Evolutionary conservation across 306 rosid genomes (phyloP).

Genomic region (Cucurbita ficifolia): DNA sequence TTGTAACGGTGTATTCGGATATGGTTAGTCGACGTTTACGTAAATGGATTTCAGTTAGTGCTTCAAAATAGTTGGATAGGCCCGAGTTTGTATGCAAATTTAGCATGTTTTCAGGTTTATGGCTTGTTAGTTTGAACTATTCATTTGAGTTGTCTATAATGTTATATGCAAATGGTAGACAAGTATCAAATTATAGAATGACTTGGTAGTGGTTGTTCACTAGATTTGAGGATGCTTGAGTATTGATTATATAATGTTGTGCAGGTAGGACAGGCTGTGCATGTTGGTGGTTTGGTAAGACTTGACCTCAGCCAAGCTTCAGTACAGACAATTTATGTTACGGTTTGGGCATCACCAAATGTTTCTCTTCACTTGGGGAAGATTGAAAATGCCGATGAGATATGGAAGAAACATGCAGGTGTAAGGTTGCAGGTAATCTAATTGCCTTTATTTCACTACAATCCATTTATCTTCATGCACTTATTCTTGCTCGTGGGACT

Average conservation of each 20-base stretch:
- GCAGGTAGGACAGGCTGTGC: conserved; percentile 75
- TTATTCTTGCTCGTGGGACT: no score
- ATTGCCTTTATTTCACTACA: conserved; percentile 1
- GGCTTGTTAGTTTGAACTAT: neutral
- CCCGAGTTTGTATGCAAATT: neutral
- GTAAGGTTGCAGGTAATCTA: conserved; percentile 55
- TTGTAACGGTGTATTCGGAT: neutral
- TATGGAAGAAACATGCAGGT: conserved; percentile 73
- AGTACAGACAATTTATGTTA: conserved; percentile 63
- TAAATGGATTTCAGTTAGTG: neutral
- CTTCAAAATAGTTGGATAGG: neutral
- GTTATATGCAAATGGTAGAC: neutral
- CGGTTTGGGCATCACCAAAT: conserved; percentile 80
- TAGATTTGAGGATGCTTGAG: neutral
- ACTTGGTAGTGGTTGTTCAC: neutral
- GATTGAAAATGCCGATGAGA: conserved; percentile 79
- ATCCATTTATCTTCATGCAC: neutral
- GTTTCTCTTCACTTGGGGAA: conserved; percentile 82
- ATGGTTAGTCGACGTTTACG: neutral
- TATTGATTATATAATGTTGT: neutral
- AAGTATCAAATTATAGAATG: neutral
- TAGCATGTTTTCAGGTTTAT: neutral
- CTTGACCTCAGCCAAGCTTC: conserved; percentile 64
- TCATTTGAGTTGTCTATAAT: neutral
- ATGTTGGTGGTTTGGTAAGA: conserved; percentile 68